Evolutionary conservation across 1,139 yeast genomes (phyloP).

Genomic region (Debaryomycetaceae sp.): DNA sequence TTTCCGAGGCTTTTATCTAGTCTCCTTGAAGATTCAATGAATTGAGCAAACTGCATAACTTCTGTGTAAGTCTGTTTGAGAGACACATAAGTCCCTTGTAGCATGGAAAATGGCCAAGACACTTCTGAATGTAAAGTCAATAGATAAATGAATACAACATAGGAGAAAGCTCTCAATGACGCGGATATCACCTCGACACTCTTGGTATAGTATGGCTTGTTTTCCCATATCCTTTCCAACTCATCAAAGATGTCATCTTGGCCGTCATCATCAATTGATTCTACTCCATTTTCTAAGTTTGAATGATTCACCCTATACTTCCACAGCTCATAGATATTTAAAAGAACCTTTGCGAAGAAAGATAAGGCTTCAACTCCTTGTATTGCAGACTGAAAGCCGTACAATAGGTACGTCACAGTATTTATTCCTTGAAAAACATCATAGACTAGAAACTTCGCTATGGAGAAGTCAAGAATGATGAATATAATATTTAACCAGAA

Average conservation of each 20-base stretch:
- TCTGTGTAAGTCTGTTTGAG: constrained; percentile 47
- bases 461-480: constrained; percentile 45
- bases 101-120: constrained; percentile 62
- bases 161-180: constrained; percentile 34
- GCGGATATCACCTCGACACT: constrained; percentile 52
- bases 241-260: constrained; percentile 34
- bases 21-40: constrained; percentile 59
- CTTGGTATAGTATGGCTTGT: constrained; percentile 60
- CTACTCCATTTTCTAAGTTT: constrained; percentile 10
- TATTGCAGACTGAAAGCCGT: constrained; percentile 76
- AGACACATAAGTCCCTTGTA: constrained; percentile 65
- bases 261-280: constrained; percentile 22
- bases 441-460: constrained; percentile 56
- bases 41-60: constrained; percentile 48
- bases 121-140: constrained; percentile 48
- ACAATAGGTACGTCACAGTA: constrained; percentile 52
- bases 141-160: constrained; percentile 33
- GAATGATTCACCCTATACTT: constrained; percentile 16
- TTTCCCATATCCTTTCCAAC: constrained; percentile 66
- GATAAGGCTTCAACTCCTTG: constrained; percentile 55
- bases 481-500: constrained; percentile 39
- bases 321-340: constrained; percentile 58
- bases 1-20: constrained; percentile 63
- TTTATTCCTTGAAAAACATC: constrained; percentile 53
- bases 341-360: constrained; percentile 43